Conservation (phyloP, 495 filamentous ascomycete species). For the Pseudevernia furfuracea region DNA sequence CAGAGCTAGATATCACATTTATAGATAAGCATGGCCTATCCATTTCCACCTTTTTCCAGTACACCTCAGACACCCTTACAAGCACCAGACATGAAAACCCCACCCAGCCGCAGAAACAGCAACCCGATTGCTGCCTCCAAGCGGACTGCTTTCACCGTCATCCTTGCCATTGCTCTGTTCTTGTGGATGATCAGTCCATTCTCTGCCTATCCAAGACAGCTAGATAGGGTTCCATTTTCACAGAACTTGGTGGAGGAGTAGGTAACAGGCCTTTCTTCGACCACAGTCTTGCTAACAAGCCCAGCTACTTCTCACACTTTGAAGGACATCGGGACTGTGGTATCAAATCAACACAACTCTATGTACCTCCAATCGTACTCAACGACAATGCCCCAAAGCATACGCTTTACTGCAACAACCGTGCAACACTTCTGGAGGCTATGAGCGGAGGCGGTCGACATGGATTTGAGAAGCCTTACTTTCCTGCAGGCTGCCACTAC, state of each 20-base stretch:
- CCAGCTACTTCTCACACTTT: slow-evolving; percentile 40
- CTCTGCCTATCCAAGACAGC: slow-evolving; percentile 9
- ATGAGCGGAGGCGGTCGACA: slow-evolving; percentile 42
- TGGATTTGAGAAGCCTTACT: slow-evolving; percentile 41
- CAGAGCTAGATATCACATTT: background rate
- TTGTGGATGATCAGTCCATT: slow-evolving; percentile 15
- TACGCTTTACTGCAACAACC: slow-evolving; percentile 33
- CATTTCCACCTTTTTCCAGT: slow-evolving; percentile 18
- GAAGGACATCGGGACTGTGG: slow-evolving; percentile 40
- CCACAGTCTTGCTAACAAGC: slow-evolving; percentile 12
- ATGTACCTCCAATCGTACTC: slow-evolving; percentile 29
- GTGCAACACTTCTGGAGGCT: slow-evolving; percentile 36
- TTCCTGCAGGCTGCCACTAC: slow-evolving; percentile 37
- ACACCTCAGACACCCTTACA: slow-evolving; percentile 21
- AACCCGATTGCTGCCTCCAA: slow-evolving; percentile 13
- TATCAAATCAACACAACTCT: slow-evolving; percentile 38
- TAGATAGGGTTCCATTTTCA: slow-evolving; percentile 23
- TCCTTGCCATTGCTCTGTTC: slow-evolving; percentile 16
- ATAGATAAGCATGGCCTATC: slow-evolving; percentile 20
- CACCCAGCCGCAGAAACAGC: slow-evolving; percentile 13
- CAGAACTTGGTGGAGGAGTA: slow-evolving; percentile 22
- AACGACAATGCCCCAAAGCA: slow-evolving; percentile 22
- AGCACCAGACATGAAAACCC: slow-evolving; percentile 9
- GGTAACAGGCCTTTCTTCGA: slow-evolving; percentile 10
- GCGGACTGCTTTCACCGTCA: slow-evolving; percentile 8